Percentiles rank a stretch among this genome's conserved stretches.
Conservation (phyloP, 345 rosid genomes). For the Corchorus capsularis region DNA sequence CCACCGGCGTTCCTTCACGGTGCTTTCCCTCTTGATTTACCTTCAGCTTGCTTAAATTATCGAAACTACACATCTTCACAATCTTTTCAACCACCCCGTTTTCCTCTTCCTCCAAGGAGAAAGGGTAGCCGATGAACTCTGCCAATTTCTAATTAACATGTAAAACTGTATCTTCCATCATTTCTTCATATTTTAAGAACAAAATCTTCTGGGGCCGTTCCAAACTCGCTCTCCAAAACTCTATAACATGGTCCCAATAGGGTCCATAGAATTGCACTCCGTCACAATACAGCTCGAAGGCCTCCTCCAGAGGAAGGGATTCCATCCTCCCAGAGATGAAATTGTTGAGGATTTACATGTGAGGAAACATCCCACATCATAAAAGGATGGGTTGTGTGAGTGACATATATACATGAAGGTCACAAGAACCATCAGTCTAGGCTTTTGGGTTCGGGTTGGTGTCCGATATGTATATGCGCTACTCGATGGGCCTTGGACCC, state of each 20-base stretch:
- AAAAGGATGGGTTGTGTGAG: too few relatives aligned
- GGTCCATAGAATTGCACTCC: constrained; percentile 25
- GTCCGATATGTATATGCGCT: too few relatives aligned
- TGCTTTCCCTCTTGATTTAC: constrained; percentile 18
- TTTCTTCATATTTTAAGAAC: constrained; percentile 30
- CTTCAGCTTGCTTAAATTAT: constrained; percentile 24
- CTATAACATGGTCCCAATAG: constrained; percentile 35
- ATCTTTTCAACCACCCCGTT: constrained; percentile 15
- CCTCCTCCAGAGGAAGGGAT: background rate
- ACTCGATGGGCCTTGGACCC: too few relatives aligned
- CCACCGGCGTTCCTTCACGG: background rate
- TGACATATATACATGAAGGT: too few relatives aligned
- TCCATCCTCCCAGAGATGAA: background rate
- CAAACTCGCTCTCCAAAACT: constrained; percentile 33
- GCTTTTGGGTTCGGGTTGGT: too few relatives aligned
- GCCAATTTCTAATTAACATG: constrained; percentile 26
- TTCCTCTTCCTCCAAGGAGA: constrained; percentile 20
- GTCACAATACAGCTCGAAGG: constrained; percentile 6
- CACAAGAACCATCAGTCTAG: background rate
- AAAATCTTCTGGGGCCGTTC: constrained; percentile 25
- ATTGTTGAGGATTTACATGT: too few relatives aligned
- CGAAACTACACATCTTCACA: constrained; percentile 27
- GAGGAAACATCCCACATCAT: too few relatives aligned
- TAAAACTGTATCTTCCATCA: constrained; percentile 10
- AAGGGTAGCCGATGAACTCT: constrained; percentile 25